Conservation (phyloP, 1,139 yeast genomes). For the Hansenula lynferdii region DNA sequence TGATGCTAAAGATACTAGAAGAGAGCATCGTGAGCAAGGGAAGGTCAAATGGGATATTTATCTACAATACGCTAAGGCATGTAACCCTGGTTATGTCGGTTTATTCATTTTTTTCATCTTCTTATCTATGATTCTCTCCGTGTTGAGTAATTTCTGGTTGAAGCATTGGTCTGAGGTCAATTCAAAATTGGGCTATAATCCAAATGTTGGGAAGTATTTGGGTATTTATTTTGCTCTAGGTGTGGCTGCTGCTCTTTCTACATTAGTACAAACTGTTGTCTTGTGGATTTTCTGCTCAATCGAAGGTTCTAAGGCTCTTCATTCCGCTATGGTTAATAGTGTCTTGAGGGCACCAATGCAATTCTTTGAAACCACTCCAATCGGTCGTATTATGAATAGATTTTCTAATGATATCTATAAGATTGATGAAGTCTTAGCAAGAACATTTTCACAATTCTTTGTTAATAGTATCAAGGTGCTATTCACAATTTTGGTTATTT, state of each 20-base stretch:
- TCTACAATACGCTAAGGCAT: slow-evolving; percentile 77
- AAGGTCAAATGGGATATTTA: slow-evolving; percentile 91
- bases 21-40: slow-evolving; percentile 89
- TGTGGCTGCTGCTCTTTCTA: slow-evolving; percentile 54
- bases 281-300: slow-evolving; percentile 85
- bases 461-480: slow-evolving; percentile 66
- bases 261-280: slow-evolving; percentile 62
- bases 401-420: slow-evolving; percentile 93
- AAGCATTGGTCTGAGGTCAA: slow-evolving; percentile 97
- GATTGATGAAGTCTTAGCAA: slow-evolving; percentile 81
- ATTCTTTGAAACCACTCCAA: slow-evolving; percentile 95
- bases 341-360: slow-evolving; percentile 95
- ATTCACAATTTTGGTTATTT: slow-evolving; percentile 77
- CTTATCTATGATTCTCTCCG: slow-evolving; percentile 55
- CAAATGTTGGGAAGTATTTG: slow-evolving; percentile 62
- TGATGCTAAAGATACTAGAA: slow-evolving; percentile 42
- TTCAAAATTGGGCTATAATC: slow-evolving; percentile 63
- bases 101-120: slow-evolving; percentile 49
- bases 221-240: slow-evolving; percentile 78
- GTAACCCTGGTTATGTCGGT: slow-evolving; percentile 68
- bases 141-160: slow-evolving; percentile 78
- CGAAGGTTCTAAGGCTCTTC: slow-evolving; percentile 74
- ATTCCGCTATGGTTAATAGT: slow-evolving; percentile 70
- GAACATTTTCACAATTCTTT: slow-evolving; percentile 83
- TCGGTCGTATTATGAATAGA: slow-evolving; percentile 90